Percentiles rank a stretch among this genome's conserved stretches.
Conservation (phyloP, 1,284 basidiomycete genomes). For the Moesziomyces sp. region DNA sequence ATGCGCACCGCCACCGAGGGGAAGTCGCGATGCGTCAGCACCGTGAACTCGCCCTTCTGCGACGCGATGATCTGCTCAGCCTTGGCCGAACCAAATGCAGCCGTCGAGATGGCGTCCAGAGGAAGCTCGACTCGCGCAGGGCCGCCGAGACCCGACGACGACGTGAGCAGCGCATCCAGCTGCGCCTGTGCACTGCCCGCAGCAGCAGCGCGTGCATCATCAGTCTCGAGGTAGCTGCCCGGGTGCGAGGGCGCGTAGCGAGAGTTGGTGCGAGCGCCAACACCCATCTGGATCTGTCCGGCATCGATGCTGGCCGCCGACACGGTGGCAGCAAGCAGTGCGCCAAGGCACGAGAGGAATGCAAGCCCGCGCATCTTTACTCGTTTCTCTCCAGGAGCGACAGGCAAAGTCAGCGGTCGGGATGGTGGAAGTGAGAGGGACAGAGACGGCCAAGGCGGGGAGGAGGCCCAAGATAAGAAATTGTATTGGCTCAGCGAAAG, state of each 20-base stretch:
- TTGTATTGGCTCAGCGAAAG: neutral
- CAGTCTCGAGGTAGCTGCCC: conserved; percentile 20
- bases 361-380: conserved; percentile 29
- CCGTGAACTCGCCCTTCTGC: conserved; percentile 40
- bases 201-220: neutral
- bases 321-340: conserved; percentile 22
- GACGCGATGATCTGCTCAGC: conserved; percentile 45
- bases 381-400: no score
- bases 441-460: neutral
- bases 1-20: conserved; percentile 54
- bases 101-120: conserved; percentile 39
- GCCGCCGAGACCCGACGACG: conserved; percentile 24
- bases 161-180: conserved; percentile 16
- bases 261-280: conserved; percentile 26
- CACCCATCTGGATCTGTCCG: conserved; percentile 32
- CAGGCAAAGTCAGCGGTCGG: neutral
- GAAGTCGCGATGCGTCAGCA: conserved; percentile 56
- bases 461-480: neutral
- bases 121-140: conserved; percentile 46
- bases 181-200: conserved; percentile 19
- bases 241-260: conserved; percentile 16
- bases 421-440: neutral
- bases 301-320: conserved; percentile 28
- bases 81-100: conserved; percentile 29
- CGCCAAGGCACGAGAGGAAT: conserved; percentile 40